A percentile compares a stretch with the other conserved stretches of the same genome.
Evolutionary conservation across 2,329 filamentous ascomycete genomes (phyloP).

Genomic region (Aureobasidium sp.): DNA sequence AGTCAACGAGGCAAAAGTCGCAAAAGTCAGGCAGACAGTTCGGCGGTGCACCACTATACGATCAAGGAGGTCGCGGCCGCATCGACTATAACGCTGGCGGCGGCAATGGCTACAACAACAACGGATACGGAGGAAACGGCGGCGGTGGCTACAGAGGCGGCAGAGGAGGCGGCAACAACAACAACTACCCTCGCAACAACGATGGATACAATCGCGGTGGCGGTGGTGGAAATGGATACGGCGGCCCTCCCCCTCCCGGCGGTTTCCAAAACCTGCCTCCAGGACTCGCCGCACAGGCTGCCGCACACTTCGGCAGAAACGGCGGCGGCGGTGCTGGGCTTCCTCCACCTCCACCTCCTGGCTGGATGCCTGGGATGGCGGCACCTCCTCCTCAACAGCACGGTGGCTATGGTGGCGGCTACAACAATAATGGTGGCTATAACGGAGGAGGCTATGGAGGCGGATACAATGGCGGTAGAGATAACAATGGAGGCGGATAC

Average conservation of each 20-base stretch:
- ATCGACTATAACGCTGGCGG: constrained; percentile 17
- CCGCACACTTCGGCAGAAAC: constrained; percentile 25
- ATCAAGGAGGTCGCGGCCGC: constrained; percentile 35
- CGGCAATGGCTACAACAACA: constrained; percentile 18
- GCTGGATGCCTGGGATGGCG: constrained; percentile 22
- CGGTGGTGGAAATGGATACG: constrained; percentile 6
- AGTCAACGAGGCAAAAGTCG: constrained; percentile 61
- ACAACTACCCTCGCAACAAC: constrained; percentile 19
- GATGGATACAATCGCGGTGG: constrained; percentile 14
- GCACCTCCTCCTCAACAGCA: constrained; percentile 20
- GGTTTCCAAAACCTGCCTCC: constrained; percentile 27
- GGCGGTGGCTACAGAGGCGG: constrained; percentile 18
- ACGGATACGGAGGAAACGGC: constrained; percentile 19
- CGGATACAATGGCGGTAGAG: constrained; percentile 19
- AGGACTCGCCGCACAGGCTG: constrained; percentile 29
- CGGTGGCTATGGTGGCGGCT: constrained; percentile 23
- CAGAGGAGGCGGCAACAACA: constrained; percentile 18
- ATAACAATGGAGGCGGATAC: constrained; percentile 11
- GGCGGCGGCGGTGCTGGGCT: constrained; percentile 17
- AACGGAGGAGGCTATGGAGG: constrained; percentile 17
- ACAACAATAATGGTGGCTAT: constrained; percentile 20
- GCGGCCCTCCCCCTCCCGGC: constrained; percentile 21
- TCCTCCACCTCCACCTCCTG: constrained; percentile 19
- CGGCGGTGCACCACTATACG: constrained; percentile 58
- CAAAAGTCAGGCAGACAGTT: constrained; percentile 60